A percentile compares a stretch with the other conserved stretches of the same genome.
phyloP scores from a whole-genome alignment of 768 basidiomycete species.

The Fomitopsis pulvina region DNA sequence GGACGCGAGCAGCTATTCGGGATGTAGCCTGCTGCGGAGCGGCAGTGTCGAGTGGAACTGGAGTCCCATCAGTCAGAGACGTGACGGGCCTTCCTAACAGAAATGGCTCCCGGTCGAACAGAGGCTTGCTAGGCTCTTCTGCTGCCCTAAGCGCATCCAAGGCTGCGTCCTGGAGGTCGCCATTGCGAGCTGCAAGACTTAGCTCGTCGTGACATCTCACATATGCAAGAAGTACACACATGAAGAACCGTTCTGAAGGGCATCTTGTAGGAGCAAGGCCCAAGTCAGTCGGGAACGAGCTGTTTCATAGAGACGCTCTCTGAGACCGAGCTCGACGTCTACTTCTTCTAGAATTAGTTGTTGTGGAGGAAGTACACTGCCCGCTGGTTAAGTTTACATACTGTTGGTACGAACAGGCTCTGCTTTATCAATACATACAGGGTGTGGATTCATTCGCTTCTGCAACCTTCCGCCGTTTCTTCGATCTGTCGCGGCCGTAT shows the following conservation, averaged over 20 bases:
- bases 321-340: slow-evolving; percentile 36
- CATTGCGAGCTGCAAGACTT: not conserved
- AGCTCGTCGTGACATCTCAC: not conserved
- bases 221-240: slow-evolving; percentile 7
- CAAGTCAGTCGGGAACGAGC: slow-evolving; percentile 40
- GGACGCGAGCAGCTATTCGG: slow-evolving; percentile 12
- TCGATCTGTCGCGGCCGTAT: not conserved
- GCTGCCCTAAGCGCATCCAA: slow-evolving; percentile 35
- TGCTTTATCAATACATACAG: no score
- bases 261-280: slow-evolving; percentile 35
- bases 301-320: slow-evolving; percentile 34
- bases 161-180: slow-evolving; percentile 33
- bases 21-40: not conserved
- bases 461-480: slow-evolving; percentile 6
- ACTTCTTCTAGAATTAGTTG: slow-evolving; percentile 33
- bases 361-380: slow-evolving; percentile 2
- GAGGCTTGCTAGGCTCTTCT: slow-evolving; percentile 31
- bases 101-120: slow-evolving; percentile 28
- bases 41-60: not conserved
- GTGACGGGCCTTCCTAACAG: slow-evolving; percentile 16
- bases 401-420: no score
- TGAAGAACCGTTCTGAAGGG: slow-evolving; percentile 20
- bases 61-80: slow-evolving; percentile 14
- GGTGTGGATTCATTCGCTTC: not conserved
- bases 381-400: not conserved